A percentile compares a stretch with the other conserved stretches of the same genome.
Evolutionary conservation across 495 filamentous ascomycete genomes (phyloP).

Genomic region (Neohortaea acidophila): DNA sequence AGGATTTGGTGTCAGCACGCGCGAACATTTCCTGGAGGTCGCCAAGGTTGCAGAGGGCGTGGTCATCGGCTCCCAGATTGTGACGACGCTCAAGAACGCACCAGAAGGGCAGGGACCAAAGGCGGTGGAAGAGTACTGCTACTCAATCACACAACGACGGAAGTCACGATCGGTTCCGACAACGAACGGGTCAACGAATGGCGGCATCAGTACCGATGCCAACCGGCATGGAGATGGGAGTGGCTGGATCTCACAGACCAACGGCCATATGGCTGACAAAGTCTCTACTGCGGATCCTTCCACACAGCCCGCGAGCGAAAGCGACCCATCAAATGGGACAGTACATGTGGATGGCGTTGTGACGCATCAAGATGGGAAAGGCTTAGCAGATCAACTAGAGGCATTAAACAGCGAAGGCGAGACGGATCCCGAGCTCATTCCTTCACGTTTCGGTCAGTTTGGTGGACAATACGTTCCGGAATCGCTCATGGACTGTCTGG

Average conservation of each 20-base stretch:
- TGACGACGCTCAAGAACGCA: constrained; percentile 62
- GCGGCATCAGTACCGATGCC: constrained; percentile 41
- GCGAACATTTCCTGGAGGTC: constrained; percentile 81
- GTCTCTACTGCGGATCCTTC: constrained; percentile 17
- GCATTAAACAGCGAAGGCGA: constrained; percentile 43
- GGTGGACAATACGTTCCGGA: constrained; percentile 98
- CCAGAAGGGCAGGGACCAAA: constrained; percentile 52
- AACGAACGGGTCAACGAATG: constrained; percentile 21
- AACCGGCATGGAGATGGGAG: constrained; percentile 32
- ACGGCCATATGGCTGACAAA: constrained; percentile 11
- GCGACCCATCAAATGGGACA: constrained; percentile 14
- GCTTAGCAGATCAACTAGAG: constrained; percentile 56
- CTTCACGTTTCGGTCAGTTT: constrained; percentile 86
- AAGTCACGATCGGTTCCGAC: constrained; percentile 2
- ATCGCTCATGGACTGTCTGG: constrained; percentile 90
- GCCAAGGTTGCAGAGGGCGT: constrained; percentile 78
- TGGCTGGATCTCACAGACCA: constrained; percentile 14
- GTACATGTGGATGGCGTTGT: constrained; percentile 48
- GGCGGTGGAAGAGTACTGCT: constrained; percentile 73
- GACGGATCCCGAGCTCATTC: constrained; percentile 41
- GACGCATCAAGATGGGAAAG: constrained; percentile 46
- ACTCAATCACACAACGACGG: constrained; percentile 54
- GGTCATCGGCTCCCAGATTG: constrained; percentile 91
- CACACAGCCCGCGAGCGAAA: constrained; percentile 13
- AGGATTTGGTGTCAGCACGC: constrained; percentile 90